These are phyloP conservation scores for Wickerhamomyces rabaulensis DNA, from an alignment of 805 yeast genomes.

Conservation along the genomic window DNA sequence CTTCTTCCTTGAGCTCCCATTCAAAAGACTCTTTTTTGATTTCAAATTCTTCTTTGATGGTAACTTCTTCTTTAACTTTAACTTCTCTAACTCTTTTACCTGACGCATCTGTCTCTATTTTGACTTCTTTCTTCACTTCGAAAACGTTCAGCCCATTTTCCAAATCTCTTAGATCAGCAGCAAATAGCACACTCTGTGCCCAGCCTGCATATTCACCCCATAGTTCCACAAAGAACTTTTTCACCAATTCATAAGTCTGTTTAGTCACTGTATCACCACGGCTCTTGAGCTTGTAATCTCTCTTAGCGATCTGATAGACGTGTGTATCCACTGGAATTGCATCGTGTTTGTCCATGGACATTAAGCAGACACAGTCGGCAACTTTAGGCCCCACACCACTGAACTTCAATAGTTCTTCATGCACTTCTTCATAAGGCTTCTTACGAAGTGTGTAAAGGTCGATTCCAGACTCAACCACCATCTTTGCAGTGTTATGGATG, in stretches of 20 bases:
- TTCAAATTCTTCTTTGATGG: not conserved
- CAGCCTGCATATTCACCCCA: conserved; percentile 97
- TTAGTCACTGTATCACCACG: conserved; percentile 26
- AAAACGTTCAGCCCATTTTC: conserved; percentile 56
- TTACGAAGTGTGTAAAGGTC: conserved; percentile 39
- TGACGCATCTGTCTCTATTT: conserved; percentile 19
- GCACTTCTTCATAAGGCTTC: conserved; percentile 46
- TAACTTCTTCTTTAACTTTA: conserved; percentile 4
- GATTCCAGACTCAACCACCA: conserved; percentile 29
- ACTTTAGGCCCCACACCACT: conserved; percentile 97
- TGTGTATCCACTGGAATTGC: conserved; percentile 96
- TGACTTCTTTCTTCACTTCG: conserved; percentile 11
- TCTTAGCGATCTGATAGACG: conserved; percentile 80
- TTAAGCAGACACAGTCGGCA: conserved; percentile 91
- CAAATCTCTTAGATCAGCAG: conserved; percentile 73
- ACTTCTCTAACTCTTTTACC: conserved; percentile 5
- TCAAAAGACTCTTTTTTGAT: not conserved
- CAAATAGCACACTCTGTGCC: conserved; percentile 94
- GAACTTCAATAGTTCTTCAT: conserved; percentile 54
- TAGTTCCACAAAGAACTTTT: conserved; percentile 50
- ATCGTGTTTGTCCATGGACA: conserved; percentile 83
- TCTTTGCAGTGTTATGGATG: conserved; percentile 68
- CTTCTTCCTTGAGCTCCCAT: conserved; percentile 8
- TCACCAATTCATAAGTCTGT: conserved; percentile 37
- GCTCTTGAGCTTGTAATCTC: conserved; percentile 63